Percentiles rank a stretch among this genome's conserved stretches.
These are phyloP conservation scores for Clavulina sp. DNA, from an alignment of 768 basidiomycete genomes.

Conservation along the genomic window DNA sequence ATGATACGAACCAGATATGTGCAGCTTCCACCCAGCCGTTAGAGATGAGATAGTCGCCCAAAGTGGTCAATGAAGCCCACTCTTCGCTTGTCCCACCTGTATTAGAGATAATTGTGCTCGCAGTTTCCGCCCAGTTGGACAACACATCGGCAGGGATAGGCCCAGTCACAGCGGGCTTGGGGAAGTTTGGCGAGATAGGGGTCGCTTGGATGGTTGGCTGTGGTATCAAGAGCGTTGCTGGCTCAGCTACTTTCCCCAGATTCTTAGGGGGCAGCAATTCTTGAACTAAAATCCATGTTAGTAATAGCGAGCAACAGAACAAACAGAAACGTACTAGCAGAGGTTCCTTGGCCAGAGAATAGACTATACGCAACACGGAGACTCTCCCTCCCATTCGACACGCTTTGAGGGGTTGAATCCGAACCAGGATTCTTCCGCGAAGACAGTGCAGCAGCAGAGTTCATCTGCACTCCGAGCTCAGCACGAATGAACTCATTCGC, in stretches of 20 bases:
- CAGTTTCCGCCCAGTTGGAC: constrained; percentile 69
- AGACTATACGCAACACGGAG: constrained; percentile 68
- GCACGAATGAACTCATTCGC: constrained; percentile 67
- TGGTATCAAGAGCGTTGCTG: constrained; percentile 8
- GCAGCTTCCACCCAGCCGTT: constrained; percentile 70
- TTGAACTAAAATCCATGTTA: constrained; percentile 34
- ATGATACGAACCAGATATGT: constrained; percentile 62
- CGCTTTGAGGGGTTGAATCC: constrained; percentile 8
- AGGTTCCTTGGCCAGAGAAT: constrained; percentile 66
- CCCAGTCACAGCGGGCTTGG: constrained; percentile 24
- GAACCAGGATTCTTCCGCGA: constrained; percentile 16
- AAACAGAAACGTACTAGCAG: constrained; percentile 36
- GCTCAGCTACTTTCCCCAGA: constrained; percentile 20
- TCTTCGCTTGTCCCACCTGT: constrained; percentile 29
- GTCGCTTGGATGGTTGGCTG: constrained; percentile 20
- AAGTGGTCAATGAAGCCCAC: constrained; percentile 55
- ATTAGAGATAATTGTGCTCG: constrained; percentile 64
- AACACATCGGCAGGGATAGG: constrained; percentile 47
- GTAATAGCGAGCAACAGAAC: background rate
- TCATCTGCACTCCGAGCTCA: constrained; percentile 37
- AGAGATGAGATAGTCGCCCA: constrained; percentile 65
- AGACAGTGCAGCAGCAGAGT: background rate
- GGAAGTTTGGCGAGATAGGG: constrained; percentile 49
- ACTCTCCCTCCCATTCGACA: constrained; percentile 43
- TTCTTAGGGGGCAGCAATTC: constrained; percentile 47